Evolutionary conservation across 371 early-diverging fungal genomes (phyloP).

Genomic region (Smittium culicis): DNA sequence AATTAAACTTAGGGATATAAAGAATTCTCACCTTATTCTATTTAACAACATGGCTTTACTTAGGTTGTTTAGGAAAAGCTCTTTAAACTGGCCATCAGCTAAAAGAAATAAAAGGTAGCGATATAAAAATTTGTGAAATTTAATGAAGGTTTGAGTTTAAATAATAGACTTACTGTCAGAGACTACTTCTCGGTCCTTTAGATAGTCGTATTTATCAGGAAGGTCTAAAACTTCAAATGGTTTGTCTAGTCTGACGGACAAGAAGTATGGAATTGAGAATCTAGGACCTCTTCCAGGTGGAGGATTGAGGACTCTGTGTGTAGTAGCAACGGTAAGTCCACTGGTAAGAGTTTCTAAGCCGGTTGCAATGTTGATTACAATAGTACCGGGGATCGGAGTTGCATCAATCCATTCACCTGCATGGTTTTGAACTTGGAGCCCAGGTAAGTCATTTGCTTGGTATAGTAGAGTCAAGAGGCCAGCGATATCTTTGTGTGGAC

Average conservation of each 20-base stretch:
- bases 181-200: slow-evolving; percentile 8
- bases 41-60: slow-evolving; percentile 10
- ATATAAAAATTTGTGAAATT: not conserved
- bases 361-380: slow-evolving; percentile 50
- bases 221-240: slow-evolving; percentile 13
- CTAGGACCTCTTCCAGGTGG: slow-evolving; percentile 30
- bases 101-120: no score
- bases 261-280: slow-evolving; percentile 21
- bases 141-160: not conserved
- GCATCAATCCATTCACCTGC: slow-evolving; percentile 46
- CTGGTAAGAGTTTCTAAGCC: slow-evolving; percentile 43
- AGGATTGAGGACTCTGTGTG: slow-evolving; percentile 46
- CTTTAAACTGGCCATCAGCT: slow-evolving; percentile 17
- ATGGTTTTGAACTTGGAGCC: slow-evolving; percentile 47
- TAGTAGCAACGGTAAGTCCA: slow-evolving; percentile 38
- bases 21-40: no score
- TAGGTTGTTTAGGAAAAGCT: slow-evolving; percentile 13
- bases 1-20: no score
- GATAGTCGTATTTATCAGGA: slow-evolving; percentile 10
- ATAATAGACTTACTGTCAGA: slow-evolving; percentile 11
- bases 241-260: slow-evolving; percentile 15
- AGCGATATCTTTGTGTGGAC: slow-evolving; percentile 35
- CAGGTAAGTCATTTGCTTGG: slow-evolving; percentile 41
- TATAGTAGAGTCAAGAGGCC: slow-evolving; percentile 43
- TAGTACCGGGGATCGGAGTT: slow-evolving; percentile 39